Conservation (phyloP, 805 yeast genomes). For the Saccharomycopsis selenospora region DNA sequence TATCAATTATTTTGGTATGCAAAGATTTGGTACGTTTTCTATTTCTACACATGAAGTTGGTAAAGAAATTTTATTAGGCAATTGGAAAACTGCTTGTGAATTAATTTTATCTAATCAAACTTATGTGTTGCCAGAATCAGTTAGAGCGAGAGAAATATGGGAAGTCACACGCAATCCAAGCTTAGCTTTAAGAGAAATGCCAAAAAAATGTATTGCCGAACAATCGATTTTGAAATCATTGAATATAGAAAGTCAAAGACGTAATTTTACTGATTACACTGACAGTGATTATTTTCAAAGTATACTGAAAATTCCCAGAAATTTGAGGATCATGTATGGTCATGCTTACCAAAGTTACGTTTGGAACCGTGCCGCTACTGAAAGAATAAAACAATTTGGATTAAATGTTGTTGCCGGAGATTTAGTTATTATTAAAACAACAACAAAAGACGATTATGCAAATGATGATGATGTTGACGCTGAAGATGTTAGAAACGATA, state of each 20-base stretch:
- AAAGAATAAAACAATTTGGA: slow-evolving; percentile 67
- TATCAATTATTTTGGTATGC: slow-evolving; percentile 96
- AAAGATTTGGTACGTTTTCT: slow-evolving; percentile 93
- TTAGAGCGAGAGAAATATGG: slow-evolving; percentile 81
- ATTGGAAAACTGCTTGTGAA: slow-evolving; percentile 77
- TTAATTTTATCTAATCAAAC: slow-evolving; percentile 81
- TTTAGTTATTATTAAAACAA: slow-evolving; percentile 44
- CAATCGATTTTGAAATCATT: slow-evolving; percentile 58
- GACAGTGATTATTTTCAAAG: slow-evolving; percentile 56
- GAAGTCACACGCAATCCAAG: slow-evolving; percentile 59
- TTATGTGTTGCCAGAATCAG: slow-evolving; percentile 72
- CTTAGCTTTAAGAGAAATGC: slow-evolving; percentile 67
- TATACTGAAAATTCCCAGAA: slow-evolving; percentile 84
- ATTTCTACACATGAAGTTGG: slow-evolving; percentile 88
- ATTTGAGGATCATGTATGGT: slow-evolving; percentile 87
- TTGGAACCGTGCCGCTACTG: slow-evolving; percentile 85
- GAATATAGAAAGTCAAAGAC: slow-evolving; percentile 41
- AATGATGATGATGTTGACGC: slow-evolving; percentile 45
- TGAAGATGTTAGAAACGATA: slow-evolving; percentile 61
- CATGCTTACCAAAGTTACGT: slow-evolving; percentile 96
- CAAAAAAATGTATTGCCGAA: slow-evolving; percentile 84
- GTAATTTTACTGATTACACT: slow-evolving; percentile 37
- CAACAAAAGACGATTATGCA: slow-evolving; percentile 23
- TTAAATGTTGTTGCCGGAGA: slow-evolving; percentile 71
- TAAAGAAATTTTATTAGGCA: slow-evolving; percentile 53